Percentiles rank a stretch among this genome's conserved stretches.
phyloP scores from a whole-genome alignment of 768 basidiomycete species.

The Zangia roseola region DNA sequence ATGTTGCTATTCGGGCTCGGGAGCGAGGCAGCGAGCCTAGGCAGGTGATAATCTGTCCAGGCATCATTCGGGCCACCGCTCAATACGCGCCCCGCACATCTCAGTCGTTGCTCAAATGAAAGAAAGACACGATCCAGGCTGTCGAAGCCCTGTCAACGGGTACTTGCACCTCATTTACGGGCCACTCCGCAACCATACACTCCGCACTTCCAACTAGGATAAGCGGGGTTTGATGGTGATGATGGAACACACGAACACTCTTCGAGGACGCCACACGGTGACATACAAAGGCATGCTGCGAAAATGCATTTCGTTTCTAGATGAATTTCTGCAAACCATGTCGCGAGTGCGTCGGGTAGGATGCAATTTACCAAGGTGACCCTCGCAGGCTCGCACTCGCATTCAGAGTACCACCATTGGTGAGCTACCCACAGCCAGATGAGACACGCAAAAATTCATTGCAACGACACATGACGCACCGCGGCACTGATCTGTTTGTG shows the following conservation, averaged over 20 bases:
- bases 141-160: neutral
- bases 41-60: too few relatives aligned
- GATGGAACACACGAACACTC: neutral
- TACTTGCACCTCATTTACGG: neutral
- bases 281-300: neutral
- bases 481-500: slow-evolving; percentile 33
- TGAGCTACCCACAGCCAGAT: slow-evolving; percentile 21
- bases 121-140: too few relatives aligned
- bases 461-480: slow-evolving; percentile 14
- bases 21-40: neutral
- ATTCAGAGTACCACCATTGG: slow-evolving; percentile 31
- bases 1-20: neutral
- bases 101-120: neutral
- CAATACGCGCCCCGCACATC: slow-evolving; percentile 3
- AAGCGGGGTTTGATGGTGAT: neutral
- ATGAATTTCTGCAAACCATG: slow-evolving; percentile 3
- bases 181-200: neutral
- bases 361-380: slow-evolving; percentile 31
- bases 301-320: slow-evolving; percentile 4
- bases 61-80: neutral
- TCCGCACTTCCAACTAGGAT: neutral
- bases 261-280: neutral
- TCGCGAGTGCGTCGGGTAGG: slow-evolving; percentile 8
- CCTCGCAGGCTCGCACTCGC: slow-evolving; percentile 27
- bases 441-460: neutral